A percentile compares a stretch with the other conserved stretches of the same genome.
Evolutionary conservation across 345 rosid genomes (phyloP).

Genomic region (Dipteronia sinensis): DNA sequence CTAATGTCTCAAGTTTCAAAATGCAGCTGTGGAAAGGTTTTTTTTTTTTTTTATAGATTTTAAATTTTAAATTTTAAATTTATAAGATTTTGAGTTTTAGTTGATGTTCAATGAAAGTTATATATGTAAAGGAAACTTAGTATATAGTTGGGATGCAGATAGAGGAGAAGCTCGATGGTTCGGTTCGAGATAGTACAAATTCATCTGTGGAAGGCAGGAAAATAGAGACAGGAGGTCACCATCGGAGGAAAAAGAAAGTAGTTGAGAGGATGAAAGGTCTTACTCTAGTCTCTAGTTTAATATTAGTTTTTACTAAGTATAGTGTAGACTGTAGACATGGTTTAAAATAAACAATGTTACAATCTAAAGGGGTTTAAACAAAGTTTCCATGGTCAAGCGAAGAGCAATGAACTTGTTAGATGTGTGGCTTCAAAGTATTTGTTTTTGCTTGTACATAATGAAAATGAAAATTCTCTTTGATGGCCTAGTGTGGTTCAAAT

Average conservation of each 20-base stretch:
- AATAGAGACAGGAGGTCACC: slow-evolving; percentile 25
- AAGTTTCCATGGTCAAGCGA: background rate
- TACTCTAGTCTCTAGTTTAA: background rate
- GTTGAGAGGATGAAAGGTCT: slow-evolving; percentile 35
- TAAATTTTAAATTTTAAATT: background rate
- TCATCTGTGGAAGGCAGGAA: slow-evolving; percentile 28
- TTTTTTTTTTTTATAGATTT: too few species aligned
- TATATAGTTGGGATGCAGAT: slow-evolving; percentile 33
- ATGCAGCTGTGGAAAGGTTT: slow-evolving; percentile 61
- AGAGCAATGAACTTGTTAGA: background rate
- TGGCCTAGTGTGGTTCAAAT: background rate
- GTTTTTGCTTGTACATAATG: background rate
- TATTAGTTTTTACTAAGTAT: background rate
- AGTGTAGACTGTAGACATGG: background rate
- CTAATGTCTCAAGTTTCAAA: slow-evolving; percentile 50
- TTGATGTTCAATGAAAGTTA: background rate
- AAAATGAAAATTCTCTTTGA: background rate
- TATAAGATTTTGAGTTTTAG: slow-evolving; percentile 6
- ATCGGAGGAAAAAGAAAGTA: slow-evolving; percentile 32
- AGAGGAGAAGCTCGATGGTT: slow-evolving; percentile 34
- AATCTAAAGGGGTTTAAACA: background rate
- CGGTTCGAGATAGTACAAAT: slow-evolving; percentile 20
- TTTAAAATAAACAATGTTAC: background rate
- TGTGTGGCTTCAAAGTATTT: background rate
- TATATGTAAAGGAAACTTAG: background rate